Evolutionary conservation across 73 alveolate species (phyloP).

Genomic region (Paramecium biaurelia): DNA sequence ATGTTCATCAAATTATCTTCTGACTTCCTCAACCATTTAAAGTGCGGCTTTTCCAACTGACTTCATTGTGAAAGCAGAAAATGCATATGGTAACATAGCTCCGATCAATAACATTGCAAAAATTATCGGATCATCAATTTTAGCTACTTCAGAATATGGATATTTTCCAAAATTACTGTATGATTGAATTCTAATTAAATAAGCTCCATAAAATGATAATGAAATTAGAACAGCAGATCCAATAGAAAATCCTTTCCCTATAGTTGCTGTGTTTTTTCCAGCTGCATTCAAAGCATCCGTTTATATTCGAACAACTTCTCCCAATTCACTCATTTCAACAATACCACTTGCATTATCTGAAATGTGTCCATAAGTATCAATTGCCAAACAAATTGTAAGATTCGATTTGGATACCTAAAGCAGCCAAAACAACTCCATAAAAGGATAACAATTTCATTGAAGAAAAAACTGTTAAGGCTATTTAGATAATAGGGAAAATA

Average conservation of each 20-base stretch:
- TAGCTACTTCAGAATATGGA: not conserved
- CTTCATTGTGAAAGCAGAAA: constrained; percentile 93
- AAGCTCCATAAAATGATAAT: constrained; percentile 92
- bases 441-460: constrained; percentile 70
- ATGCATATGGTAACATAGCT: constrained; percentile 92
- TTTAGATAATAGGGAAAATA: constrained; percentile 79
- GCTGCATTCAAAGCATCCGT: constrained; percentile 97
- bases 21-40: constrained; percentile 92
- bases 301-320: constrained; percentile 79
- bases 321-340: constrained; percentile 93
- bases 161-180: not conserved
- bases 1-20: constrained; percentile 74
- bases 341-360: constrained; percentile 98
- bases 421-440: constrained; percentile 96
- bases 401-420: constrained; percentile 96
- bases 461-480: constrained; percentile 79
- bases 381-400: constrained; percentile 89
- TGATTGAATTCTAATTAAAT: not conserved
- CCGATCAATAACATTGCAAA: constrained; percentile 86
- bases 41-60: constrained; percentile 95
- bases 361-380: constrained; percentile 94
- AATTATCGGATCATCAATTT: constrained; percentile 23
- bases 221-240: constrained; percentile 97
- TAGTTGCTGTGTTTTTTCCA: constrained; percentile 95
- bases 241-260: constrained; percentile 97